phyloP scores from a whole-genome alignment of 352 stramenopile species.

The Hyaloperonospora arabidopsidis region DNA sequence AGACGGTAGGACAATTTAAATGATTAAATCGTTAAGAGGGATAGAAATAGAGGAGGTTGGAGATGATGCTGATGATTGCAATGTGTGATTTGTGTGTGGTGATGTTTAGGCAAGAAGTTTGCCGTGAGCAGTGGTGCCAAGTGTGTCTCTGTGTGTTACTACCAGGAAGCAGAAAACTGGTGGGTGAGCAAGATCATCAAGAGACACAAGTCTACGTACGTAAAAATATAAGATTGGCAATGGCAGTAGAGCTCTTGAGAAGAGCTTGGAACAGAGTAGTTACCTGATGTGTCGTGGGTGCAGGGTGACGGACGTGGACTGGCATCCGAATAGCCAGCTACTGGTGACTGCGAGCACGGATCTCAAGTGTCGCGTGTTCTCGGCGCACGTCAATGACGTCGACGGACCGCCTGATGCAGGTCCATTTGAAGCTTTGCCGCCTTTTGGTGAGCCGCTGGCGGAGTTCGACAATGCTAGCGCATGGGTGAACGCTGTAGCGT shows the following conservation, averaged over 20 bases:
- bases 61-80: not conserved
- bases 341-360: conserved; percentile 88
- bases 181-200: conserved; percentile 96
- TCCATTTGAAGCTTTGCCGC: conserved; percentile 63
- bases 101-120: conserved; percentile 85
- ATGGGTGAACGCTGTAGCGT: conserved; percentile 89
- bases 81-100: not conserved
- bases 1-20: conserved; percentile 55
- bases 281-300: not conserved
- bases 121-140: conserved; percentile 89
- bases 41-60: not conserved
- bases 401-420: conserved; percentile 60
- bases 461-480: conserved; percentile 85
- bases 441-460: conserved; percentile 74
- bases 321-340: conserved; percentile 90
- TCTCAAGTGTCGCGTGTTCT: conserved; percentile 91
- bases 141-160: conserved; percentile 90
- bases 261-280: not conserved
- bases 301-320: conserved; percentile 84
- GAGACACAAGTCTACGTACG: conserved; percentile 93
- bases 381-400: conserved; percentile 79
- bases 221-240: conserved; percentile 21
- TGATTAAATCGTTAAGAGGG: not conserved
- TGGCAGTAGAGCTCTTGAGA: not conserved
- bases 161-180: conserved; percentile 89